These are phyloP conservation scores for Juglanconis juglandina DNA, from an alignment of 2,329 filamentous ascomycete species.

Conservation along the genomic window DNA sequence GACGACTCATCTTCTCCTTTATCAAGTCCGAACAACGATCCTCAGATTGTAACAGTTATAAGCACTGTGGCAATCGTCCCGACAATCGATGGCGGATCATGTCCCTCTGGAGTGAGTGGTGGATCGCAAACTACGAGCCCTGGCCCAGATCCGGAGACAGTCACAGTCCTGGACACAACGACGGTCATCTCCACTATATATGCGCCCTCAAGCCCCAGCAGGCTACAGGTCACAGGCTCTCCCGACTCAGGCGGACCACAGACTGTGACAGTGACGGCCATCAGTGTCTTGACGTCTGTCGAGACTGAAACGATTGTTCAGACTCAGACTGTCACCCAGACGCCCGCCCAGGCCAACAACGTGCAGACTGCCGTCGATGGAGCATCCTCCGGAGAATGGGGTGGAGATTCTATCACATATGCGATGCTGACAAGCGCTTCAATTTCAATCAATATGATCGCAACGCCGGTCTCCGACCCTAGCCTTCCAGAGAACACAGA, in stretches of 20 bases:
- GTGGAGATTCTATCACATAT: neutral
- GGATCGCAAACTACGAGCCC: neutral
- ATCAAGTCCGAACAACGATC: neutral
- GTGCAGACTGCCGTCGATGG: neutral
- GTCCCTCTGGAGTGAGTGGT: too few relatives aligned
- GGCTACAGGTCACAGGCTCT: neutral
- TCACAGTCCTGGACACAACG: neutral
- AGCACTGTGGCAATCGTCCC: too few relatives aligned
- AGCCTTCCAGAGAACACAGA: neutral
- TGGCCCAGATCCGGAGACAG: neutral
- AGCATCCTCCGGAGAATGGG: neutral
- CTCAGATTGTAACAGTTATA: neutral
- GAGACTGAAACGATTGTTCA: neutral
- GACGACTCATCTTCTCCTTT: neutral
- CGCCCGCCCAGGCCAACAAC: neutral
- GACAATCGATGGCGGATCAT: too few relatives aligned
- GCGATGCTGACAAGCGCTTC: neutral
- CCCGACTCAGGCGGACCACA: neutral
- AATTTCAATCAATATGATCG: neutral
- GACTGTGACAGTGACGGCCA: neutral
- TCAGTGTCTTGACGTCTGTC: neutral
- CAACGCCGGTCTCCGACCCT: neutral
- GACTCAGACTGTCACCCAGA: neutral
- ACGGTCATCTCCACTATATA: slow-evolving; percentile 8
- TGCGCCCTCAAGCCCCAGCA: neutral